A percentile compares a stretch with the other conserved stretches of the same genome.
Conservation (phyloP, 352 stramenopile species). For the Globisporangium solare region DNA sequence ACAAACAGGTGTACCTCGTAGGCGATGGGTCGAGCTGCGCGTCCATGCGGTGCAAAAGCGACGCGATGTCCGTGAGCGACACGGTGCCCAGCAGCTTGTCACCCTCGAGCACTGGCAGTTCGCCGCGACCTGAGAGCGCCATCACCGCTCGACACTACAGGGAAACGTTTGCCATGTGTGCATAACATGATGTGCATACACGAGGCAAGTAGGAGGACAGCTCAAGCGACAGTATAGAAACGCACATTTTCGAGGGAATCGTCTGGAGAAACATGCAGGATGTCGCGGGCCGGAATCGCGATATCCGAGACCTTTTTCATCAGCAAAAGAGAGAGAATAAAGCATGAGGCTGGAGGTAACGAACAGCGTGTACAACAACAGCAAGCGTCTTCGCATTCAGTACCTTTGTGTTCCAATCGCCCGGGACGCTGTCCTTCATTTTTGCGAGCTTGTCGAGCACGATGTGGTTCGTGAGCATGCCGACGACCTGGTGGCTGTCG, state of each 20-base stretch:
- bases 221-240: background rate
- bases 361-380: background rate
- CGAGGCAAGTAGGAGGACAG: too few relatives aligned
- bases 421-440: constrained; percentile 35
- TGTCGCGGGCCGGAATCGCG: constrained; percentile 60
- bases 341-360: background rate
- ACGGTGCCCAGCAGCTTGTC: constrained; percentile 70
- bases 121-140: constrained; percentile 60
- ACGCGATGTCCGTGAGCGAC: constrained; percentile 77
- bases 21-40: constrained; percentile 40
- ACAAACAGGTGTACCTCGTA: constrained; percentile 27
- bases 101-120: constrained; percentile 63
- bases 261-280: constrained; percentile 70
- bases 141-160: constrained; percentile 74
- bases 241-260: constrained; percentile 72
- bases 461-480: constrained; percentile 73
- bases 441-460: constrained; percentile 55
- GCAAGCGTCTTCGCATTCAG: background rate
- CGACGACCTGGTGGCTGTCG: constrained; percentile 60
- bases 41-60: constrained; percentile 61
- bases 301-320: constrained; percentile 50
- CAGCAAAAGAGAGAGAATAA: background rate
- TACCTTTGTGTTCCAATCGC: constrained; percentile 59
- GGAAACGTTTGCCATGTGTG: background rate
- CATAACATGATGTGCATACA: too few relatives aligned